phyloP scores from a whole-genome alignment of 208 protist genomes.

The Wallacemonas sp. region DNA sequence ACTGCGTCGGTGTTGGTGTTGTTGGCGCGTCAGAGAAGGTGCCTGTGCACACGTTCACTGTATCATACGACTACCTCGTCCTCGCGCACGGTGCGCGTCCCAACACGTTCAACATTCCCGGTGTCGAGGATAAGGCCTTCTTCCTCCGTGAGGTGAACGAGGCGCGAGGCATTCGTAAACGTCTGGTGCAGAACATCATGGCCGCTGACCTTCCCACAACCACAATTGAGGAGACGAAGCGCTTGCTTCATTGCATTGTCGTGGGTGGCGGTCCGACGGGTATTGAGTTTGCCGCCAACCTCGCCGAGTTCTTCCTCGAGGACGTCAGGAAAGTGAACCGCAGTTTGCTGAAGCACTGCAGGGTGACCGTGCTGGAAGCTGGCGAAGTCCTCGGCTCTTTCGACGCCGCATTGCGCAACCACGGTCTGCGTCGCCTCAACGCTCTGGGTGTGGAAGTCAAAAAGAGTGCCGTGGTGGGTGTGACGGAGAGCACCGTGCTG shows the following conservation, averaged over 20 bases:
- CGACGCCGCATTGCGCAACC: constrained; percentile 75
- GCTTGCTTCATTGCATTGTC: constrained; percentile 88
- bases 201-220: constrained; percentile 84
- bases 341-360: constrained; percentile 66
- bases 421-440: constrained; percentile 70
- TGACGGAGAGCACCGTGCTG: constrained; percentile 71
- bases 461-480: constrained; percentile 71
- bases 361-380: constrained; percentile 89
- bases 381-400: constrained; percentile 88
- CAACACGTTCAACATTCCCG: constrained; percentile 93
- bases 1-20: constrained; percentile 77
- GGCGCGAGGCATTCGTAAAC: constrained; percentile 86
- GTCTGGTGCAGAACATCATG: constrained; percentile 93
- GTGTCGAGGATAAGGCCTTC: constrained; percentile 86
- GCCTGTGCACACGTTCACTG: constrained; percentile 70
- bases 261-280: constrained; percentile 92
- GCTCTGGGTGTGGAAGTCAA: constrained; percentile 65
- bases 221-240: constrained; percentile 65
- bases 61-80: constrained; percentile 93
- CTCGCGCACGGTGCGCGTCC: constrained; percentile 86
- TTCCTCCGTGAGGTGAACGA: constrained; percentile 91
- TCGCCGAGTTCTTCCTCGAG: constrained; percentile 89
- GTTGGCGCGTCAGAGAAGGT: constrained; percentile 62
- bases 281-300: constrained; percentile 86
- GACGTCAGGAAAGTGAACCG: constrained; percentile 80